phyloP scores from a whole-genome alignment of 1,284 basidiomycete species.

The Papiliotrema terrestris region DNA sequence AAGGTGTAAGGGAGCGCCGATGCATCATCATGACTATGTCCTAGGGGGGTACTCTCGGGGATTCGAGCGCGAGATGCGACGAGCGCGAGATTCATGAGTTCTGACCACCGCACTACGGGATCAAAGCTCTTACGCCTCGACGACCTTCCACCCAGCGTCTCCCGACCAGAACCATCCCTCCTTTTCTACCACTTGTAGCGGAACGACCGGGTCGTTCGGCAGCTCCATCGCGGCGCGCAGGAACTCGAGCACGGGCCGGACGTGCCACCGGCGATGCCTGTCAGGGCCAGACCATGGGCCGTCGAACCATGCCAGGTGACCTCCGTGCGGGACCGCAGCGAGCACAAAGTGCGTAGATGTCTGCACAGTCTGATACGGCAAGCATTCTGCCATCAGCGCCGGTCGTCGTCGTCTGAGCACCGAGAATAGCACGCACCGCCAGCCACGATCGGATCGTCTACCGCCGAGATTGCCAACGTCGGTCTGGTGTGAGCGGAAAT shows the following conservation, averaged over 20 bases:
- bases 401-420: too few species aligned
- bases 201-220: not conserved
- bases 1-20: too few species aligned
- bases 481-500: slow-evolving; percentile 25
- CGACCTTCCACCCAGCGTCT: slow-evolving; percentile 16
- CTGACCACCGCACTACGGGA: too few species aligned
- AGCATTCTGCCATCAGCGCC: slow-evolving; percentile 12
- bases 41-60: too few species aligned
- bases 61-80: too few species aligned
- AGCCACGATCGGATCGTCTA: slow-evolving; percentile 85
- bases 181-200: not conserved
- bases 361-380: slow-evolving; percentile 56
- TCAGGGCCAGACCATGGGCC: slow-evolving; percentile 30
- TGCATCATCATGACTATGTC: too few species aligned
- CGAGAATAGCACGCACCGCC: slow-evolving; percentile 32
- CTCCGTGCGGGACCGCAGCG: slow-evolving; percentile 74
- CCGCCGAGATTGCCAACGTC: slow-evolving; percentile 76
- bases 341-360: slow-evolving; percentile 66
- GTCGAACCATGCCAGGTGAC: slow-evolving; percentile 96
- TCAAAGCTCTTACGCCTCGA: not conserved
- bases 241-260: slow-evolving; percentile 20
- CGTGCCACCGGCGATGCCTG: slow-evolving; percentile 23
- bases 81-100: too few species aligned
- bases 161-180: slow-evolving; percentile 17
- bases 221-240: slow-evolving; percentile 12